Base-by-base conservation (phyloP, 2,329 filamentous ascomycete species). In the Neofusicoccum laricinum region DNA sequence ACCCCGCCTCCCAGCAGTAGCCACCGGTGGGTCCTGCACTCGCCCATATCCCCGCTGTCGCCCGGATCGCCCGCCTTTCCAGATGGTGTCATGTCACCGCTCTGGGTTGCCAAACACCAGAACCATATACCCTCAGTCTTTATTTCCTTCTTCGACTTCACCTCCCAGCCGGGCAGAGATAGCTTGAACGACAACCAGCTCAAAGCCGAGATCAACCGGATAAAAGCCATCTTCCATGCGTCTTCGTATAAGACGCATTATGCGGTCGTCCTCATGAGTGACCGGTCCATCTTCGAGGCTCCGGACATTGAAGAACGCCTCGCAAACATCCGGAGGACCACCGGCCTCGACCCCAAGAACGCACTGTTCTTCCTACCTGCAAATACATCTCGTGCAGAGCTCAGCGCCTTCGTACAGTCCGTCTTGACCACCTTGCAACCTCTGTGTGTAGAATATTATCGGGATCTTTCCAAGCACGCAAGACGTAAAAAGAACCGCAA, bases 71-170 rank as follows among this genome's bases (percentile, higher is more conserved):
- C 87, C 2, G 84, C 96, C 2, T 98, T 95, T 73, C 93, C 94
- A 7, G 95, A 98, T 78, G 95, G 94, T 4, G 81, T 97, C 65
- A 87, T 97, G 74, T 88, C 93, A 66, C 84, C 89, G 19, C 79
- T 86, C 66, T 99, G 94, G 94, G 82, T 96, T 63, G 86, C 86
- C 66, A 99, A 98, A 75, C 94, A 98, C 75, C 93, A 97, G 73
- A 82, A 90, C 59, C 82, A 92, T 17, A 84, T 98, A 21, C 94
- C 94, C 1, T 90, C 92, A 66, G 85, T 92, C 30, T 89, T 92
- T 69, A 77, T 96, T 36, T 90, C 89, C 68, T 95, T 96, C 78
- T 96, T 96, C 73, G 84, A 85, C 40, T 86, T 97, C 64, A 87
- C 86, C 3, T 85, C 88, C 21, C 90, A 96, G 71, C 81, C 87